These are phyloP conservation scores for Leccinum incarnatum DNA, from an alignment of 768 basidiomycete species.

Conservation along the genomic window DNA sequence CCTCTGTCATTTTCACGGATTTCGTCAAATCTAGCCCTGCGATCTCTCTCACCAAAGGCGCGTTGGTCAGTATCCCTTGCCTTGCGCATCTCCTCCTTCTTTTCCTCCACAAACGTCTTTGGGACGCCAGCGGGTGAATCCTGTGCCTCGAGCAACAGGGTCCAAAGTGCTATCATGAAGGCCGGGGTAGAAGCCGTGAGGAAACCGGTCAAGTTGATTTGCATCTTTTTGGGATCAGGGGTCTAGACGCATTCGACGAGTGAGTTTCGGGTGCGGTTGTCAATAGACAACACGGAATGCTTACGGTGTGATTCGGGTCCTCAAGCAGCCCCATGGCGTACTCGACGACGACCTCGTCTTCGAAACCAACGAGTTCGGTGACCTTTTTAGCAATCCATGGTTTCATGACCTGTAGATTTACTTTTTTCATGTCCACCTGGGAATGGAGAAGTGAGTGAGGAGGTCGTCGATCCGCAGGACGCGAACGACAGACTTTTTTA, in stretches of 20 bases:
- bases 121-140: slow-evolving; percentile 86
- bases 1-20: slow-evolving; percentile 60
- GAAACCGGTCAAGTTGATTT: slow-evolving; percentile 92
- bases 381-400: slow-evolving; percentile 97
- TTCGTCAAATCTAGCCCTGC: slow-evolving; percentile 66
- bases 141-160: slow-evolving; percentile 90
- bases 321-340: slow-evolving; percentile 95
- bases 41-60: slow-evolving; percentile 68
- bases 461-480: not conserved
- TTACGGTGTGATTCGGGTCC: slow-evolving; percentile 77
- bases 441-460: not conserved
- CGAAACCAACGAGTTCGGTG: slow-evolving; percentile 85
- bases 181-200: slow-evolving; percentile 79
- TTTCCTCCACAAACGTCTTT: slow-evolving; percentile 83
- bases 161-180: slow-evolving; percentile 92
- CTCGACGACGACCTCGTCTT: slow-evolving; percentile 96
- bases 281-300: slow-evolving; percentile 20
- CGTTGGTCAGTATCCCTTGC: slow-evolving; percentile 61
- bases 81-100: slow-evolving; percentile 87
- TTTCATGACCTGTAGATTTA: slow-evolving; percentile 86
- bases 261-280: not conserved
- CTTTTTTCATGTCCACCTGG: slow-evolving; percentile 93
- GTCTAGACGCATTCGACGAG: slow-evolving; percentile 43
- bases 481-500: slow-evolving; percentile 58
- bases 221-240: slow-evolving; percentile 94